Base-by-base conservation (phyloP, 345 rosid species). In the Sonneratia caseolaris region DNA sequence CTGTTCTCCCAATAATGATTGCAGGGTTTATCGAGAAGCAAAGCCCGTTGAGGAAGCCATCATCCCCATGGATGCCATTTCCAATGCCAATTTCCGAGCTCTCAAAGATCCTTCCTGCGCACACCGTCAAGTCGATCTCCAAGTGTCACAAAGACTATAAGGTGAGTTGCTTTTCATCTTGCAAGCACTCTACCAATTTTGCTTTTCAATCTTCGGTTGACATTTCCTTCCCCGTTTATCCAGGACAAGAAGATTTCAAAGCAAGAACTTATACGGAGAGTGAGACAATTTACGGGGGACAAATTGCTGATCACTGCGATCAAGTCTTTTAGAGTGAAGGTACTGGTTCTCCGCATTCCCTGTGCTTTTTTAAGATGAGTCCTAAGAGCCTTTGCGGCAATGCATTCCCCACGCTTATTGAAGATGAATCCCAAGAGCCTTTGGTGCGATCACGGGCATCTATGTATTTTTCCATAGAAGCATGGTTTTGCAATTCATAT, bases 61-160 rank as follows among this genome's bases (percentile, higher is more conserved):
- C 78, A 75, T 90, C 92, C 1, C 96, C 97, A 9, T 91, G 95
- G 93, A 84, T 94, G 85, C 83, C 91, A 8, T 87, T 91, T 76
- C 83, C 91, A 47, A 77, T 79, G 68, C 80, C 86, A 43, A 84
- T 94, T 66, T 76, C 89, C 14, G 81, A 82, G 40, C 83, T 94
- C 7, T 85, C 93, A 0, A 81, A 86, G 81, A 82, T 81, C 65
- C 69, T 94, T 72, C 74, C 89, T 67, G 79, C 86, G 43, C 51
- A 79, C 0, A 66, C 80, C 9, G 62, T 89, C 56, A 42, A 64
- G 37, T 72, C 78, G 82, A 83, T 91, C 61, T 71, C 79, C 70
- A 90, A 87, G 78, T 73, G 79, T 73, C 81, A 86, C 21, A 84
- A 48, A 73, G 91, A 86, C 72, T 76, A 84, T 70, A 78, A 68